phyloP scores from a whole-genome alignment of 495 filamentous ascomycete species.

The Penicillium herquei region DNA sequence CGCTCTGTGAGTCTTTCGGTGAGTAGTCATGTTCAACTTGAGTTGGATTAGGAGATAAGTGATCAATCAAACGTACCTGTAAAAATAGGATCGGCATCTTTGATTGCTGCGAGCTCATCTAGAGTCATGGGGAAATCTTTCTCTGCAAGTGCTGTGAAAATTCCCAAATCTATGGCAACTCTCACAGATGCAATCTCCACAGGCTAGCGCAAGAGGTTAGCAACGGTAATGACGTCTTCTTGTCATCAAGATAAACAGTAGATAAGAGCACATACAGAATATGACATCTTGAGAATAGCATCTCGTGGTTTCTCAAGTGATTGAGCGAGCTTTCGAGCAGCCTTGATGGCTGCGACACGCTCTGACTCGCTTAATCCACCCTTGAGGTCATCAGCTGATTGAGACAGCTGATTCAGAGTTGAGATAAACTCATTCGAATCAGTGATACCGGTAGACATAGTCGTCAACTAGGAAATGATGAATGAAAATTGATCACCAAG shows the following conservation, averaged over 20 bases:
- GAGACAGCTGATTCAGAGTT: background rate
- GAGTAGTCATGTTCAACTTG: too few species aligned
- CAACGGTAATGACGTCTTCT: background rate
- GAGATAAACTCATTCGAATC: background rate
- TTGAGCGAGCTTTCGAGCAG: slow-evolving; percentile 9
- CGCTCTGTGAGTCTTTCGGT: slow-evolving; percentile 6
- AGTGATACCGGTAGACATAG: background rate
- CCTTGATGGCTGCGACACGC: slow-evolving; percentile 14
- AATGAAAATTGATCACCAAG: too few species aligned
- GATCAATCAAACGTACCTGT: slow-evolving; percentile 4
- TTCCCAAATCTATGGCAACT: slow-evolving; percentile 16
- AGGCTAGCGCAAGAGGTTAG: slow-evolving; percentile 7
- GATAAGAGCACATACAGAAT: slow-evolving; percentile 2
- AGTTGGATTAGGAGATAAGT: too few species aligned
- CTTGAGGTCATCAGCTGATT: background rate
- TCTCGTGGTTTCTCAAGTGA: slow-evolving; percentile 15
- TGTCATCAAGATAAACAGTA: too few species aligned
- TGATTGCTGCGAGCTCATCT: slow-evolving; percentile 14
- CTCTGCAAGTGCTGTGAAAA: slow-evolving; percentile 15
- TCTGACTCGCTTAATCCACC: slow-evolving; percentile 7
- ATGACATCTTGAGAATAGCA: slow-evolving; percentile 3
- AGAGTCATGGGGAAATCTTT: slow-evolving; percentile 7
- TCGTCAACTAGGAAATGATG: background rate
- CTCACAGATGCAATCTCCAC: slow-evolving; percentile 16
- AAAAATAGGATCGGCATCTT: slow-evolving; percentile 7